phyloP scores from a whole-genome alignment of 495 filamentous ascomycete species.

The Aspergillus homomorphus region DNA sequence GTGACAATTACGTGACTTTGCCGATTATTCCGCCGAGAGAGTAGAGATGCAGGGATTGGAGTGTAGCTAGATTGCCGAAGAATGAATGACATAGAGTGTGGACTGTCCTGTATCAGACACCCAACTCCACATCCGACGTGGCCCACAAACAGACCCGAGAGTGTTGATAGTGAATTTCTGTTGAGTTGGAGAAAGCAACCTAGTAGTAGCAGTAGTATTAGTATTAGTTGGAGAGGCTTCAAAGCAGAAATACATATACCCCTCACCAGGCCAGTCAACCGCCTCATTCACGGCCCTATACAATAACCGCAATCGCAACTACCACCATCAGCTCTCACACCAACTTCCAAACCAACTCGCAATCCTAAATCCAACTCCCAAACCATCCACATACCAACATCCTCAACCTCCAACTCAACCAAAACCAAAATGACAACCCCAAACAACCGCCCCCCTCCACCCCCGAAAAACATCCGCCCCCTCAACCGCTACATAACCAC shows the following conservation, averaged over 20 bases:
- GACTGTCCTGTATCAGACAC: not conserved
- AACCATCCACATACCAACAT: not conserved
- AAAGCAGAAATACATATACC: not conserved
- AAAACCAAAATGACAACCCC: conserved; percentile 9
- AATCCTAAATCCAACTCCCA: not conserved
- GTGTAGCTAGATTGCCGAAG: conserved; percentile 1
- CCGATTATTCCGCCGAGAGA: conserved; percentile 47
- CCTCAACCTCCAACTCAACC: not conserved
- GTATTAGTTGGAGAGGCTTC: not conserved
- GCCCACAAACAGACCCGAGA: conserved; percentile 25
- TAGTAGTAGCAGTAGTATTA: not conserved
- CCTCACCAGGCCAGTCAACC: too few relatives aligned
- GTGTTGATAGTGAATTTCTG: too few relatives aligned
- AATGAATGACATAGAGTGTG: not conserved
- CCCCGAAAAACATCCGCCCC: conserved; percentile 29
- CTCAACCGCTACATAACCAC: conserved; percentile 41
- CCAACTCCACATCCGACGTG: conserved; percentile 29
- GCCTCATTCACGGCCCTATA: too few relatives aligned
- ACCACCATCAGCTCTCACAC: not conserved
- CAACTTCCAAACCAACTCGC: not conserved
- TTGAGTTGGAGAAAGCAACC: too few relatives aligned
- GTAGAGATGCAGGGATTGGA: conserved; percentile 4
- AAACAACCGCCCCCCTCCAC: conserved; percentile 19
- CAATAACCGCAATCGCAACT: not conserved
- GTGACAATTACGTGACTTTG: conserved; percentile 53